Conservation (phyloP, 2,329 filamentous ascomycete species). For the Xylariaceae sp. region DNA sequence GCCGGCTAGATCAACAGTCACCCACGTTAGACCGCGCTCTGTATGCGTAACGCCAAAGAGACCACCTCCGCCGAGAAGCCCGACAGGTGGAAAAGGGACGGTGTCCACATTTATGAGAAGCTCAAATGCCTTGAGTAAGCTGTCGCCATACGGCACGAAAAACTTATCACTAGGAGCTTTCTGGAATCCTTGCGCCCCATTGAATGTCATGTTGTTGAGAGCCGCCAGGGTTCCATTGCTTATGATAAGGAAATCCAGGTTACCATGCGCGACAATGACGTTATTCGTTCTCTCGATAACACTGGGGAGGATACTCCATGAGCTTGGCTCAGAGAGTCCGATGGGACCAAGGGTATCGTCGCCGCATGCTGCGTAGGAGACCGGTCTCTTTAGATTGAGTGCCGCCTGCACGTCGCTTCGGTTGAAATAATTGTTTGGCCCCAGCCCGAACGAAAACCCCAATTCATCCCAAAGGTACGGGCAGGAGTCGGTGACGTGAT, state of each 20-base stretch:
- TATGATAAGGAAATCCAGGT: conserved; percentile 65
- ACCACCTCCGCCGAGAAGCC: conserved; percentile 59
- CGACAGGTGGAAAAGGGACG: conserved; percentile 27
- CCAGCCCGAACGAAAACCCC: conserved; percentile 38
- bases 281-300: conserved; percentile 71
- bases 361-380: conserved; percentile 35
- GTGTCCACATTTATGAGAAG: background rate
- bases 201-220: conserved; percentile 80
- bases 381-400: conserved; percentile 50
- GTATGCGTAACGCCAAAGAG: conserved; percentile 63
- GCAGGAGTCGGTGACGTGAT: conserved; percentile 64
- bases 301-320: conserved; percentile 58
- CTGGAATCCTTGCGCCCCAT: conserved; percentile 67
- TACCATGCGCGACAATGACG: conserved; percentile 70
- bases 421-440: conserved; percentile 58
- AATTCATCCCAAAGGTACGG: conserved; percentile 60
- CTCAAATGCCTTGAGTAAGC: conserved; percentile 20
- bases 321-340: conserved; percentile 36
- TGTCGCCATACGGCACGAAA: conserved; percentile 63
- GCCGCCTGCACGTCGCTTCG: conserved; percentile 65
- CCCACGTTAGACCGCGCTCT: conserved; percentile 73
- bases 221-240: conserved; percentile 66
- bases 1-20: conserved; percentile 60
- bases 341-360: conserved; percentile 37
- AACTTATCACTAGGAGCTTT: conserved; percentile 57